Evolutionary conservation across 495 filamentous ascomycete species (phyloP).

Genomic region (Tetracladium setigerum): DNA sequence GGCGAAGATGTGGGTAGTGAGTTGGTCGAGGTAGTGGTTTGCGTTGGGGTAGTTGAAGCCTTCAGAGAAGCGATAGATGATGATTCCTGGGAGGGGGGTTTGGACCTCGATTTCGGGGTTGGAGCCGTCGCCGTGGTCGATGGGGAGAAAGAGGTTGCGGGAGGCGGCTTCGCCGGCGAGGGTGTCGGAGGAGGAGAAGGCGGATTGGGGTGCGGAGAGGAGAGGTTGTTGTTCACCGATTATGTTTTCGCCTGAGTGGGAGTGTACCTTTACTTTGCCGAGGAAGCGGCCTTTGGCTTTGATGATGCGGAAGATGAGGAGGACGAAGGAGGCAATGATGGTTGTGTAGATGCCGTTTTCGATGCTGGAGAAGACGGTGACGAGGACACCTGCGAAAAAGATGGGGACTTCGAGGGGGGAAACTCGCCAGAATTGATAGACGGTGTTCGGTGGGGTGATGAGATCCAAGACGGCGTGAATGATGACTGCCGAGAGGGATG

Average conservation of each 20-base stretch:
- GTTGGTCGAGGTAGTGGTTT: constrained; percentile 78
- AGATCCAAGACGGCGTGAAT: constrained; percentile 96
- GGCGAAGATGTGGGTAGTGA: constrained; percentile 66
- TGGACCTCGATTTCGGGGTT: constrained; percentile 78
- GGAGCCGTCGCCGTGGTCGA: constrained; percentile 80
- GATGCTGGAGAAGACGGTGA: constrained; percentile 82
- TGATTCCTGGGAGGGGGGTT: constrained; percentile 85
- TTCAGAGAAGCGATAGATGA: constrained; percentile 96
- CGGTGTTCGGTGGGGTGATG: constrained; percentile 86
- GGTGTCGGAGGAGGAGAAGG: constrained; percentile 31
- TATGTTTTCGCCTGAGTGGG: constrained; percentile 76
- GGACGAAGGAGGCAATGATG: constrained; percentile 60
- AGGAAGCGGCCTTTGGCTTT: constrained; percentile 84
- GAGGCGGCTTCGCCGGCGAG: constrained; percentile 35
- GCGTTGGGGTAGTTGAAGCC: constrained; percentile 96
- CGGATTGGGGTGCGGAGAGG: constrained; percentile 2
- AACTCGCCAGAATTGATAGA: constrained; percentile 95
- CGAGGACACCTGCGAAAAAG: constrained; percentile 88
- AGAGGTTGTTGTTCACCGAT: constrained; percentile 47
- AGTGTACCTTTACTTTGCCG: constrained; percentile 82
- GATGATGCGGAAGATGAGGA: constrained; percentile 81
- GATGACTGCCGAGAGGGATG: constrained; percentile 85
- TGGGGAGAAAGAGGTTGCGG: constrained; percentile 83
- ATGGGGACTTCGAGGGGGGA: constrained; percentile 85
- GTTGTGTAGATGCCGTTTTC: constrained; percentile 92